These are phyloP conservation scores for Strobilomyces confusus DNA, from an alignment of 768 basidiomycete genomes.

Conservation along the genomic window DNA sequence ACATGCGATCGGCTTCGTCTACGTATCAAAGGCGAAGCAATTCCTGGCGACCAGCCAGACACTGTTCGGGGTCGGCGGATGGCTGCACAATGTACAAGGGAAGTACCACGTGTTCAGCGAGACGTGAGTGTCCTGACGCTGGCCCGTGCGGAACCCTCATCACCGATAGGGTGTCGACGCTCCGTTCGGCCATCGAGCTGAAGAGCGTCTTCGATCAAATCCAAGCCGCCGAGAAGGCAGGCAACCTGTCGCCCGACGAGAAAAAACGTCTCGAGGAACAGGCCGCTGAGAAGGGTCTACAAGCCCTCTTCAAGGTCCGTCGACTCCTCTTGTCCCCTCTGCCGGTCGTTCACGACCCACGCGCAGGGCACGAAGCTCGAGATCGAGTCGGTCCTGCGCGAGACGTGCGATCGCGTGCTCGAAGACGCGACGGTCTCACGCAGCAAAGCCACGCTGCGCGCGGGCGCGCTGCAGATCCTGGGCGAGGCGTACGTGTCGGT, in stretches of 20 bases:
- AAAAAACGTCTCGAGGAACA: constrained; percentile 83
- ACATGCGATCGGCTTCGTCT: constrained; percentile 84
- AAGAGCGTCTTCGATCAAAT: constrained; percentile 91
- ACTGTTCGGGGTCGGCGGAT: constrained; percentile 81
- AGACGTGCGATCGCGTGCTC: constrained; percentile 81
- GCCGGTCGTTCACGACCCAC: not conserved
- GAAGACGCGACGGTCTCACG: constrained; percentile 50
- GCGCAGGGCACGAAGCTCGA: constrained; percentile 84
- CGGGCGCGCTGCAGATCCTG: constrained; percentile 77
- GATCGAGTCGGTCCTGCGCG: constrained; percentile 83
- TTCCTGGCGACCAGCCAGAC: constrained; percentile 70
- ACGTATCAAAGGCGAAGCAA: constrained; percentile 77
- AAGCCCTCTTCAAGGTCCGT: constrained; percentile 82
- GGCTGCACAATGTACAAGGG: constrained; percentile 89
- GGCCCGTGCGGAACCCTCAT: constrained; percentile 1
- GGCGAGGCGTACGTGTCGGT: constrained; percentile 76
- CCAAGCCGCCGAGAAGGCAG: constrained; percentile 83
- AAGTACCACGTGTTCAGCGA: constrained; percentile 94
- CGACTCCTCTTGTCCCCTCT: not conserved
- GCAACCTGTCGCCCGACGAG: constrained; percentile 74
- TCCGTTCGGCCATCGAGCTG: constrained; percentile 83
- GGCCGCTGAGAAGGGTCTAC: constrained; percentile 88
- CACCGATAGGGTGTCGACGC: constrained; percentile 64
- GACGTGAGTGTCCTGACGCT: constrained; percentile 53
- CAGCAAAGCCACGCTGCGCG: constrained; percentile 64